phyloP scores from a whole-genome alignment of 371 early-diverging fungal species.

The Zancudomyces culisetae region DNA sequence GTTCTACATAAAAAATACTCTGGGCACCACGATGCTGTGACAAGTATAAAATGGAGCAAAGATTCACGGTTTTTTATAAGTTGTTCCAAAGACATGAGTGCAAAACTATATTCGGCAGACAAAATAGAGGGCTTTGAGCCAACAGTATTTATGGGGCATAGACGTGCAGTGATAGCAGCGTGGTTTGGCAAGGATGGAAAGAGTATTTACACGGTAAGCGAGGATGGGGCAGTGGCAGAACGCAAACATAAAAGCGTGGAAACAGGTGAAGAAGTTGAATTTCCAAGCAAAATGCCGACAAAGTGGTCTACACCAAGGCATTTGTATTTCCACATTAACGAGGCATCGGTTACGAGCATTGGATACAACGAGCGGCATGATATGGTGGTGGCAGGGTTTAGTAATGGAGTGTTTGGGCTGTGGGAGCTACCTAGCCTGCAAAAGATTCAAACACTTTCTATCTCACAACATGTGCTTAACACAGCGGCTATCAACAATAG shows the following conservation, averaged over 20 bases:
- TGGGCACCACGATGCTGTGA: constrained; percentile 81
- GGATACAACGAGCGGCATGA: constrained; percentile 51
- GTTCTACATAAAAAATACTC: constrained; percentile 51
- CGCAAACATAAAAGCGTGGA: constrained; percentile 44
- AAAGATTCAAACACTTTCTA: constrained; percentile 32
- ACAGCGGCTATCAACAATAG: constrained; percentile 68
- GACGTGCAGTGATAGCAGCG: constrained; percentile 66
- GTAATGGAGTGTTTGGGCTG: constrained; percentile 84
- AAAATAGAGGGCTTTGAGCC: constrained; percentile 38
- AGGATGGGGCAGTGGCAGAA: constrained; percentile 75
- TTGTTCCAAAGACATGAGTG: constrained; percentile 79
- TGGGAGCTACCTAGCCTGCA: constrained; percentile 70
- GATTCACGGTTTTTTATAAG: constrained; percentile 69
- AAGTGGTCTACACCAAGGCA: constrained; percentile 14
- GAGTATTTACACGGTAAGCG: constrained; percentile 68
- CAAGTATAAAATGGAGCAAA: constrained; percentile 64
- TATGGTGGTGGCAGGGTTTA: constrained; percentile 78
- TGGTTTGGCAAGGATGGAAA: constrained; percentile 72
- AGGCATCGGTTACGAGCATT: constrained; percentile 58
- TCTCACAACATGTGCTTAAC: constrained; percentile 82
- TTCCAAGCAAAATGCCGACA: constrained; percentile 12
- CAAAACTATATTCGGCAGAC: constrained; percentile 53
- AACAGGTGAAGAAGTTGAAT: constrained; percentile 17
- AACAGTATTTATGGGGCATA: constrained; percentile 65
- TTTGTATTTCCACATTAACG: constrained; percentile 16